These are phyloP conservation scores for Letharia columbiana DNA, from an alignment of 495 filamentous ascomycete genomes.

Conservation along the genomic window DNA sequence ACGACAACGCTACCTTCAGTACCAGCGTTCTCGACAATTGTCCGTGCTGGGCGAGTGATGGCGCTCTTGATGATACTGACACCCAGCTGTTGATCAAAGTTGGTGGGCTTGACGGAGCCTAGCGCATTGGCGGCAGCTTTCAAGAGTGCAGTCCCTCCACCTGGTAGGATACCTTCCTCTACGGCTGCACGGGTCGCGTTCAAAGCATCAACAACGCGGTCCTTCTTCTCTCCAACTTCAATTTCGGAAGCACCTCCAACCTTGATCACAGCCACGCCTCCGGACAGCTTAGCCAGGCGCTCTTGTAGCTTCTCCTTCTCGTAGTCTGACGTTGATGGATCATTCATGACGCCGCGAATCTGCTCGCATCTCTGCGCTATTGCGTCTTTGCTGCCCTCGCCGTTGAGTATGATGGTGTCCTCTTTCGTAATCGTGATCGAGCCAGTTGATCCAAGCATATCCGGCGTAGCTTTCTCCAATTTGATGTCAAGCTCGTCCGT, in stretches of 20 bases:
- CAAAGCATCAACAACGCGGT: slow-evolving; percentile 94
- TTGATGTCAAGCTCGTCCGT: slow-evolving; percentile 97
- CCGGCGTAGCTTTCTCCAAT: slow-evolving; percentile 91
- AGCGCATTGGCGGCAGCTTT: slow-evolving; percentile 92
- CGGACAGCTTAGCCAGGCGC: slow-evolving; percentile 97
- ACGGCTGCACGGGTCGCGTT: slow-evolving; percentile 98
- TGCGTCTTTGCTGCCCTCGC: slow-evolving; percentile 88
- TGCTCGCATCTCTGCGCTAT: slow-evolving; percentile 96
- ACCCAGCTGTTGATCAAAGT: slow-evolving; percentile 99
- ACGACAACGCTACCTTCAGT: slow-evolving; percentile 93
- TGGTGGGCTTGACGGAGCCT: slow-evolving; percentile 68
- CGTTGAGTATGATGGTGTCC: slow-evolving; percentile 97
- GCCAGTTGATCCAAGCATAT: slow-evolving; percentile 94
- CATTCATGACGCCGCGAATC: slow-evolving; percentile 93
- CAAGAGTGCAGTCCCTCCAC: slow-evolving; percentile 94
- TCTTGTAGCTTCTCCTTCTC: slow-evolving; percentile 99
- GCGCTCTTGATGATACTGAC: slow-evolving; percentile 94
- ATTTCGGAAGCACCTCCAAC: slow-evolving; percentile 96
- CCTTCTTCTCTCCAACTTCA: slow-evolving; percentile 99
- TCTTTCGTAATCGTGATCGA: slow-evolving; percentile 99
- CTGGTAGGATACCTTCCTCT: slow-evolving; percentile 96
- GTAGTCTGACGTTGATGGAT: slow-evolving; percentile 91
- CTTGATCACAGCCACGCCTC: slow-evolving; percentile 98
- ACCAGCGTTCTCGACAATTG: slow-evolving; percentile 96
- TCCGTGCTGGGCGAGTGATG: slow-evolving; percentile 88